Conservation (phyloP, 805 yeast genomes). For the Brettanomyces bruxellensis region DNA sequence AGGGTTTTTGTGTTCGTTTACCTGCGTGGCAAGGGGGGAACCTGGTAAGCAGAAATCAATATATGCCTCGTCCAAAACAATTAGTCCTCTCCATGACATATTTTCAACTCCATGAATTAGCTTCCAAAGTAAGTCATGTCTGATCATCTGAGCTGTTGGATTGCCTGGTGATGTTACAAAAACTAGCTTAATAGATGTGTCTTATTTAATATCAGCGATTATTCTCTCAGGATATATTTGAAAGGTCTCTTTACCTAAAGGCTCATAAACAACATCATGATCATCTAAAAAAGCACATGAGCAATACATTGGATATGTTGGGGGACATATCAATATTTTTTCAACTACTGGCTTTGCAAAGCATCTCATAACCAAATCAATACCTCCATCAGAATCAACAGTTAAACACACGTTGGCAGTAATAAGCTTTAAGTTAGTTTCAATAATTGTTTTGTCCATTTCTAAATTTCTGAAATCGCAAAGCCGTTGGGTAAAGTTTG, state of each 20-base stretch:
- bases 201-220: slow-evolving; percentile 38
- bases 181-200: slow-evolving; percentile 59
- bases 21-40: slow-evolving; percentile 67
- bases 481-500: slow-evolving; percentile 67
- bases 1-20: slow-evolving; percentile 71
- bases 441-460: slow-evolving; percentile 11
- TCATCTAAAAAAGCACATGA: slow-evolving; percentile 89
- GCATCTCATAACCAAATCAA: slow-evolving; percentile 81
- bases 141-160: slow-evolving; percentile 73
- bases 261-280: slow-evolving; percentile 65
- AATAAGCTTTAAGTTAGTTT: slow-evolving; percentile 5
- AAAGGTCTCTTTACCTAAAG: slow-evolving; percentile 56
- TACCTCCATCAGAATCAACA: slow-evolving; percentile 95
- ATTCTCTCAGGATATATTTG: slow-evolving; percentile 53
- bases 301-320: slow-evolving; percentile 95
- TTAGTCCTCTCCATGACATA: slow-evolving; percentile 59
- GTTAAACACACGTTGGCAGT: slow-evolving; percentile 81
- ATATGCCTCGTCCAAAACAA: slow-evolving; percentile 92
- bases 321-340: slow-evolving; percentile 80
- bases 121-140: slow-evolving; percentile 36
- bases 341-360: slow-evolving; percentile 77
- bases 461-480: slow-evolving; percentile 61
- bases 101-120: slow-evolving; percentile 31
- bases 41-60: slow-evolving; percentile 74
- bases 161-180: slow-evolving; percentile 95